These are phyloP conservation scores for Tulasnella calospora DNA, from an alignment of 768 basidiomycete species.

Conservation along the genomic window DNA sequence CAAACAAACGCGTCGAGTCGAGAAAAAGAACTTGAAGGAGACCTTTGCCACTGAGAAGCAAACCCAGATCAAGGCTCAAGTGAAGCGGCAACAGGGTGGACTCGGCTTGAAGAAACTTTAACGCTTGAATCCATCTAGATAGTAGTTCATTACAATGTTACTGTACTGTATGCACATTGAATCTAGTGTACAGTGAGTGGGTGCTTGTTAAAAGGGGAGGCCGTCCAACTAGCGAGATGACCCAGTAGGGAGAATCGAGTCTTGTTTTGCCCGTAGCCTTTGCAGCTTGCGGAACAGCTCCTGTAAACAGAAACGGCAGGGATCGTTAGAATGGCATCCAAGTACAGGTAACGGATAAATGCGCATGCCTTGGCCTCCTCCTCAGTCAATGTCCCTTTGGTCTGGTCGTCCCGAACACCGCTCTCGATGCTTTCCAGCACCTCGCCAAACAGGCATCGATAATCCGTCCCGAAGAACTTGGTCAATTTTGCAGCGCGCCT, in stretches of 20 bases:
- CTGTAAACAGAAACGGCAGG: background rate
- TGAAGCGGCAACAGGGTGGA: slow-evolving; percentile 16
- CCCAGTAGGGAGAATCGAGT: background rate
- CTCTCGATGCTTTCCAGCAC: slow-evolving; percentile 76
- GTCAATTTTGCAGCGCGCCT: slow-evolving; percentile 76
- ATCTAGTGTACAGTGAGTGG: background rate
- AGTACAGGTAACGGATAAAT: background rate
- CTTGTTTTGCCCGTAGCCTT: background rate
- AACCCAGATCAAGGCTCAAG: slow-evolving; percentile 35
- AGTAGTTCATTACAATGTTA: background rate
- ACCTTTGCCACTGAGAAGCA: slow-evolving; percentile 41
- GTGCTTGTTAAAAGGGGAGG: background rate
- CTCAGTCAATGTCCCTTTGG: slow-evolving; percentile 55
- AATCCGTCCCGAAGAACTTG: slow-evolving; percentile 83
- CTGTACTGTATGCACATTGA: background rate
- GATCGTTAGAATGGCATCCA: background rate
- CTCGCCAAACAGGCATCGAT: slow-evolving; percentile 69
- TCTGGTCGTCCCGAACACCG: slow-evolving; percentile 64
- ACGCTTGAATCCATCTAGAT: background rate
- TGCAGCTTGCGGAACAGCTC: slow-evolving; percentile 9
- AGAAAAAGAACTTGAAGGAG: slow-evolving; percentile 44
- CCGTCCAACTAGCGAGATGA: background rate
- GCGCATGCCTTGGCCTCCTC: slow-evolving; percentile 62
- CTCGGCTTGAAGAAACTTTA: slow-evolving; percentile 25
- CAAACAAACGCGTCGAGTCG: slow-evolving; percentile 38